Conservation (phyloP, 306 rosid species). For the Prunus padus region DNA sequence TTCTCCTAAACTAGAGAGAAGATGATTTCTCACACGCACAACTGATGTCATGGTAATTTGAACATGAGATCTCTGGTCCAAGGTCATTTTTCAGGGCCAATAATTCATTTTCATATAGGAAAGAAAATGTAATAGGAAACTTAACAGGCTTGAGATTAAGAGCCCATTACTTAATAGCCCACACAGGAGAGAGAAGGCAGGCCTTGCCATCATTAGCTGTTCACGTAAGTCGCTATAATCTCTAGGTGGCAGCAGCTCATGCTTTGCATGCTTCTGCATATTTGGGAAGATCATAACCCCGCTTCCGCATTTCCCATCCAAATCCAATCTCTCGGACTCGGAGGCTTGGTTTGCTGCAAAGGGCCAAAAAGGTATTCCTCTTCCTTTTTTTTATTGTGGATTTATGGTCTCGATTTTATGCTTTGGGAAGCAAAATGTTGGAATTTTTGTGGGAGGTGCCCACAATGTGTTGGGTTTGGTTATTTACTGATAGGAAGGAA, state of each 20-base stretch:
- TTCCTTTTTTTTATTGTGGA: neutral
- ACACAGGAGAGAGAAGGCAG: no score
- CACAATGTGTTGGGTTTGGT: neutral
- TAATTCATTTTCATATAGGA: no score
- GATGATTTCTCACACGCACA: no score
- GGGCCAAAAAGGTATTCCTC: neutral
- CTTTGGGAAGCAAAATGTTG: neutral
- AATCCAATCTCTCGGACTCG: neutral
- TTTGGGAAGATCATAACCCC: neutral
- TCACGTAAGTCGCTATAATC: neutral
- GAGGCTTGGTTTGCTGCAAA: neutral
- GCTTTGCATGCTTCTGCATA: neutral
- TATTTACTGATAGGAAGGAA: neutral
- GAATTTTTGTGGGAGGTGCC: neutral
- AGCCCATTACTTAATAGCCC: no score
- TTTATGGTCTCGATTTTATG: no score
- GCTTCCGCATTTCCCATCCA: neutral
- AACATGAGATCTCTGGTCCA: no score
- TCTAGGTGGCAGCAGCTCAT: neutral
- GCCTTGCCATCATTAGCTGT: no score
- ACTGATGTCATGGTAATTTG: no score
- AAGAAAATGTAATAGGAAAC: no score
- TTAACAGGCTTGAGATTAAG: no score
- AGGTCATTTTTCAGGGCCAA: no score
- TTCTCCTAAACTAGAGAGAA: no score